Base-by-base conservation (phyloP, 129 eudicot species). In the Silybum marianum region DNA sequence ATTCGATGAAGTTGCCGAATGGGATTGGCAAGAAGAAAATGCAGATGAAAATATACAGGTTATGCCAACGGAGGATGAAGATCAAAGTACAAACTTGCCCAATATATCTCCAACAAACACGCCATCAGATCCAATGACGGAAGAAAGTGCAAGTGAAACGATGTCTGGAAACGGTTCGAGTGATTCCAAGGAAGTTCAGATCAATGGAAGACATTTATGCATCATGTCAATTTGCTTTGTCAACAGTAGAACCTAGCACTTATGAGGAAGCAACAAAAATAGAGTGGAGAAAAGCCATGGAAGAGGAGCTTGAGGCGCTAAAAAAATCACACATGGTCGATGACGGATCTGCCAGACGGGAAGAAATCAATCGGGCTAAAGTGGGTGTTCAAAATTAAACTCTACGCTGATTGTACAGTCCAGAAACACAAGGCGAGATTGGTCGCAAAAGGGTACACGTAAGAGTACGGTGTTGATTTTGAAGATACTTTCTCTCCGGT, bases 321-420 rank as follows among this genome's bases (percentile, higher is more conserved):
- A 39, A 39, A 39, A 39, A 39, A 39, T 48, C 4, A 14, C 2
- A 11, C n/a, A 14, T 48, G 60, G 60, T 11, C 60, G n/a, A 48
- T 48, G 60, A 14, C 16, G 16, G 60, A 48, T 48, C 60, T 48
- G 4, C 60, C 60, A 48, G 60, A 48, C 3, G 60, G 60, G 60
- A 48, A 48, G n/a, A 48, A 48, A 14, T 9, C 12, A 7, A 38
- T 72, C 5, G 60, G 60, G 26, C 30, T 73, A 19, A 73, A 73
- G 60, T 73, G 77, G 77, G 77, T 73, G 26, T 73, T 14, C 60
- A 13, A 18, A 14, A 73, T 30, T 18, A 72, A 72, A 23, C 58
- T 30, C 18, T 30, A 72, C 40, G 76, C 46, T 28, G 24, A 72
- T 32, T 21, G 40, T 32, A 0, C 76, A 16, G 21, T 72, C 46